Base-by-base conservation (phyloP, 2,329 filamentous ascomycete genomes). In the Plectosphaerella sp. region DNA sequence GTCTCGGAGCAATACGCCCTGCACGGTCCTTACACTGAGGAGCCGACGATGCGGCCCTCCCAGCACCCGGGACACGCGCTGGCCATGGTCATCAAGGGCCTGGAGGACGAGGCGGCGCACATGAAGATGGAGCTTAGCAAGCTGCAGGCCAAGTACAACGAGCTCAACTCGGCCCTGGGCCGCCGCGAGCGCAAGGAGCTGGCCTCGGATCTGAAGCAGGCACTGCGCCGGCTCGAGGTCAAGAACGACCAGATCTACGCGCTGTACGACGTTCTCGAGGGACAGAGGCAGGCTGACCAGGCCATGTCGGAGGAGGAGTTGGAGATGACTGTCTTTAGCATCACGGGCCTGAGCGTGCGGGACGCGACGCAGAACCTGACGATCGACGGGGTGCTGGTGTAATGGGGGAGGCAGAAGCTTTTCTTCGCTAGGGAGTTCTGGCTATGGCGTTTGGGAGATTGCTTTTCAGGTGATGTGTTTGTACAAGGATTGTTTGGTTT, bases 181-280 rank as follows among this genome's bases (percentile, higher is more conserved):
- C 84, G 82, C 57, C 79, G 83, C 35, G 81, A 85, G 60, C 81
- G 89, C 54, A 79, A 84, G 55, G 70, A 72, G 4, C 67, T 91
- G 50, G 78, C 81, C 25, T 75, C 73, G 25, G 79, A 79, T 52
- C 86, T 93, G 36, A 77, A 84, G 55, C 73, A 72, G 20, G 63
- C 91, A 18, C 72, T 87, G 42, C 77, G 77, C 55, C 77, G 80
- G 49, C 80, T 91, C 22, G 87, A 91, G 61, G 77, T 80, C 62
- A 91, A 92, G 69, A 83, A 84, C 24, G 86, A 89, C 55, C 88
- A 92, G 67, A 85, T 96, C 42, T 95, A 96, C 69, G 80, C 83
- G 42, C 75, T 96, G 14, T 89, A 92, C 60, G 91, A 96, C 65
- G 89, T 94, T 1, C 75, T 94, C 1, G 89, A 93, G 67, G 89